Evolutionary conservation across 257 asterid species (phyloP).

Genomic region (Henckelia pumila): DNA sequence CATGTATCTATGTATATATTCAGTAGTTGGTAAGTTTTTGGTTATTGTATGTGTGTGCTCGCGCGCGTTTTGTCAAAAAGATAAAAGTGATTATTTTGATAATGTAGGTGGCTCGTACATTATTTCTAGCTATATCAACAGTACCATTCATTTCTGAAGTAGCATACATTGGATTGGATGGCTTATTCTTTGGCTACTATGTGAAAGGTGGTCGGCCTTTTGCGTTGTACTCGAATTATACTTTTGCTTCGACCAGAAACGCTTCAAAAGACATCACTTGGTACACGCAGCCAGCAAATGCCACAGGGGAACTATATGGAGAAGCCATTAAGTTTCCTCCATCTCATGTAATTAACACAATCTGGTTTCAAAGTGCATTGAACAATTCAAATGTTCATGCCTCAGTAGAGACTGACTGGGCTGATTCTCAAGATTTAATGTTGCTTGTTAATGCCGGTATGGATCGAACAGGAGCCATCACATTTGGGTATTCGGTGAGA

Average conservation of each 20-base stretch:
- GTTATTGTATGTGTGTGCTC: neutral
- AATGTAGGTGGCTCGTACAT: slow-evolving; percentile 37
- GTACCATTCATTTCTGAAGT: slow-evolving; percentile 44
- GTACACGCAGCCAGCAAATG: slow-evolving; percentile 42
- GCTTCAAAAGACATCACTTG: slow-evolving; percentile 29
- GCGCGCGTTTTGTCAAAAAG: neutral
- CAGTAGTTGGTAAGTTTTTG: neutral
- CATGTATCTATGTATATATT: neutral
- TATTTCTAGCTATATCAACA: slow-evolving; percentile 48
- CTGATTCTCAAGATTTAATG: slow-evolving; percentile 25
- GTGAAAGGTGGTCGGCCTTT: slow-evolving; percentile 28
- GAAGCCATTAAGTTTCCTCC: slow-evolving; percentile 29
- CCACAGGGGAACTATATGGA: slow-evolving; percentile 42
- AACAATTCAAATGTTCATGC: slow-evolving; percentile 35
- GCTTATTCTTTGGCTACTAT: slow-evolving; percentile 45
- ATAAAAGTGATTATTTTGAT: neutral
- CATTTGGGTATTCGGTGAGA: slow-evolving; percentile 42
- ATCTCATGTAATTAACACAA: slow-evolving; percentile 18
- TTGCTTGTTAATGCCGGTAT: slow-evolving; percentile 31
- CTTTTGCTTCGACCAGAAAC: slow-evolving; percentile 22
- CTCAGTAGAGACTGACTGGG: slow-evolving; percentile 45
- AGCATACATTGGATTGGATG: slow-evolving; percentile 49
- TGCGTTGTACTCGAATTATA: slow-evolving; percentile 52
- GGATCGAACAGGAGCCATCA: slow-evolving; percentile 35
- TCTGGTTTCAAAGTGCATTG: slow-evolving; percentile 41